Evolutionary conservation across 163 green algal genomes (phyloP).

Genomic region (Botryococcus braunii): DNA sequence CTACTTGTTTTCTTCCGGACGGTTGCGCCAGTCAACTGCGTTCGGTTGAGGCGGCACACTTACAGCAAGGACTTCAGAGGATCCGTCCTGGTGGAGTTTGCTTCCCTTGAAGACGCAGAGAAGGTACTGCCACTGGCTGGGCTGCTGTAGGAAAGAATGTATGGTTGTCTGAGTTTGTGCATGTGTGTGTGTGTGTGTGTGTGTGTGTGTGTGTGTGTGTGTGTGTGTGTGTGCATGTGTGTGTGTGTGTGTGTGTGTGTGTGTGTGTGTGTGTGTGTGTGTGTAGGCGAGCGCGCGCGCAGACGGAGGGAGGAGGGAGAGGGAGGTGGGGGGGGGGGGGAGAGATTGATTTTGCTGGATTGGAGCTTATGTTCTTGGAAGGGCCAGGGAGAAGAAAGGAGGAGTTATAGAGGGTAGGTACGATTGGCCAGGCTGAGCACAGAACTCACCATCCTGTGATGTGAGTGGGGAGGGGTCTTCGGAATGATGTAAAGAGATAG

Average conservation of each 20-base stretch:
- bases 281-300: neutral
- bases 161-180: no score
- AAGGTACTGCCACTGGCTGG: slow-evolving; percentile 25
- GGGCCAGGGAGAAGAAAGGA: no score
- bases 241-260: neutral
- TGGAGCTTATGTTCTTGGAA: no score
- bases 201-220: neutral
- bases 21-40: slow-evolving; percentile 42
- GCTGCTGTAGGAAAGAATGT: neutral
- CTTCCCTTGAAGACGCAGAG: slow-evolving; percentile 41
- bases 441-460: no score
- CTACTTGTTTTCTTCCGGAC: slow-evolving; percentile 47
- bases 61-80: slow-evolving; percentile 77
- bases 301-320: neutral
- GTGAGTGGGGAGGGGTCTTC: no score
- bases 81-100: slow-evolving; percentile 77
- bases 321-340: no score
- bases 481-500: no score
- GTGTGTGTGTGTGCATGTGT: neutral
- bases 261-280: no score
- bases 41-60: slow-evolving; percentile 70
- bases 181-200: neutral
- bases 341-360: no score
- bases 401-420: no score
- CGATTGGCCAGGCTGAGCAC: no score